Evolutionary conservation across 2,329 filamentous ascomycete species (phyloP).

Genomic region (Botrytis cinerea): DNA sequence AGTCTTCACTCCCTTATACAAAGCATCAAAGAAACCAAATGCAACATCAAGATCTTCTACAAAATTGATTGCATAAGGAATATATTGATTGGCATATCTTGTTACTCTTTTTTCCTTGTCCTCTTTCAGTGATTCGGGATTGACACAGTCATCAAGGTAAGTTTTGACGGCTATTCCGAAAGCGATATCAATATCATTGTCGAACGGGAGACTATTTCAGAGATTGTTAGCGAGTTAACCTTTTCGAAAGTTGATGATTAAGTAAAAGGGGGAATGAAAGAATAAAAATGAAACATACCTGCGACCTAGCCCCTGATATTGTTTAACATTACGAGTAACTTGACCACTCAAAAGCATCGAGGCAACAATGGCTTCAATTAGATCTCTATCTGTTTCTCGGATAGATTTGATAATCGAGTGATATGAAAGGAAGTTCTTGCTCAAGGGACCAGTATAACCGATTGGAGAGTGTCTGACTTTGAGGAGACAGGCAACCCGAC

Average conservation of each 20-base stretch:
- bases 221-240: background rate
- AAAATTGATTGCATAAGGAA: slow-evolving; percentile 61
- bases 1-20: slow-evolving; percentile 58
- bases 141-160: slow-evolving; percentile 70
- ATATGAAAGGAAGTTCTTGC: slow-evolving; percentile 84
- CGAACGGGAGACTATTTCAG: slow-evolving; percentile 61
- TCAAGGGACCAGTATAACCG: slow-evolving; percentile 92
- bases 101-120: slow-evolving; percentile 45
- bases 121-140: slow-evolving; percentile 56
- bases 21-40: slow-evolving; percentile 58
- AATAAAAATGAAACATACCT: slow-evolving; percentile 54
- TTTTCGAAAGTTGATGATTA: too few relatives aligned
- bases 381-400: slow-evolving; percentile 75
- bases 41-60: slow-evolving; percentile 60
- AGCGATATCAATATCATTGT: slow-evolving; percentile 69
- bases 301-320: slow-evolving; percentile 65
- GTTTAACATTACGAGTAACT: slow-evolving; percentile 66
- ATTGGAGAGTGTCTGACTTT: slow-evolving; percentile 80
- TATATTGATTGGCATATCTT: slow-evolving; percentile 52
- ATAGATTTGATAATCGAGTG: slow-evolving; percentile 80
- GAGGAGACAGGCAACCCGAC: slow-evolving; percentile 80
- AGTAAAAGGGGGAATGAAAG: background rate
- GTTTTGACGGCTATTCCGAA: slow-evolving; percentile 80
- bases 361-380: slow-evolving; percentile 79
- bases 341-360: slow-evolving; percentile 82